These are phyloP conservation scores for Podila verticillata DNA, from an alignment of 192 early-diverging fungal species.

Conservation along the genomic window DNA sequence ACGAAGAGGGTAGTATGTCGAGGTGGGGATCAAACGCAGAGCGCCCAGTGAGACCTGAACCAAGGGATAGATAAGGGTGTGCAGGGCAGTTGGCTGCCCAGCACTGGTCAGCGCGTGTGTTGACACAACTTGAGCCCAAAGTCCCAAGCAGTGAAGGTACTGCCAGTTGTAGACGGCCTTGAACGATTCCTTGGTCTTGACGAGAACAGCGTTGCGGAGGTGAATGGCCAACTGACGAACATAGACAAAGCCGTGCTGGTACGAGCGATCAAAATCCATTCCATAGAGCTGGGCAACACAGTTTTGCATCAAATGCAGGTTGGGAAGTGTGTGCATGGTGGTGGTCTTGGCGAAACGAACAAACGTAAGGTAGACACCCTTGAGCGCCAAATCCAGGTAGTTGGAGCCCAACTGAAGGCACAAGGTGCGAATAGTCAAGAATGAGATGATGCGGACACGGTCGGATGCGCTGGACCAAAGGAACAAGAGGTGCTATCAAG, in stretches of 20 bases:
- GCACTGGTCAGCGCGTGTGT: slow-evolving; percentile 71
- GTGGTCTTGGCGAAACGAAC: slow-evolving; percentile 81
- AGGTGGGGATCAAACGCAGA: slow-evolving; percentile 84
- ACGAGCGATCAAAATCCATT: slow-evolving; percentile 77
- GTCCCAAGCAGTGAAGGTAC: slow-evolving; percentile 90
- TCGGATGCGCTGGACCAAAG: slow-evolving; percentile 65
- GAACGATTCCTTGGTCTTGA: slow-evolving; percentile 86
- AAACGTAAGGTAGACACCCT: slow-evolving; percentile 87
- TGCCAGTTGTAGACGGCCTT: slow-evolving; percentile 98
- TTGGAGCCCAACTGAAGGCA: slow-evolving; percentile 45
- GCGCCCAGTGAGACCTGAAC: slow-evolving; percentile 82
- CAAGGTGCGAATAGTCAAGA: slow-evolving; percentile 83
- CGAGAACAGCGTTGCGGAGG: slow-evolving; percentile 87
- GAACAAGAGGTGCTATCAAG: slow-evolving; percentile 60
- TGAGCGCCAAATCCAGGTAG: slow-evolving; percentile 59
- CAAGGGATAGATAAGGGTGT: slow-evolving; percentile 89
- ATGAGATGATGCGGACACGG: slow-evolving; percentile 78
- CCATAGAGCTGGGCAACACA: slow-evolving; percentile 92
- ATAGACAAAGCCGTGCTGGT: slow-evolving; percentile 94
- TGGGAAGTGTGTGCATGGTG: slow-evolving; percentile 80
- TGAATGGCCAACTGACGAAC: slow-evolving; percentile 94
- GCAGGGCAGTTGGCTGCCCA: slow-evolving; percentile 62
- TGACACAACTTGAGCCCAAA: slow-evolving; percentile 88
- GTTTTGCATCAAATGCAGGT: slow-evolving; percentile 92
- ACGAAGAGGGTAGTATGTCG: slow-evolving; percentile 92